These are phyloP conservation scores for Chaetomiaceae sp. DNA, from an alignment of 2,329 filamentous ascomycete genomes.

Conservation along the genomic window DNA sequence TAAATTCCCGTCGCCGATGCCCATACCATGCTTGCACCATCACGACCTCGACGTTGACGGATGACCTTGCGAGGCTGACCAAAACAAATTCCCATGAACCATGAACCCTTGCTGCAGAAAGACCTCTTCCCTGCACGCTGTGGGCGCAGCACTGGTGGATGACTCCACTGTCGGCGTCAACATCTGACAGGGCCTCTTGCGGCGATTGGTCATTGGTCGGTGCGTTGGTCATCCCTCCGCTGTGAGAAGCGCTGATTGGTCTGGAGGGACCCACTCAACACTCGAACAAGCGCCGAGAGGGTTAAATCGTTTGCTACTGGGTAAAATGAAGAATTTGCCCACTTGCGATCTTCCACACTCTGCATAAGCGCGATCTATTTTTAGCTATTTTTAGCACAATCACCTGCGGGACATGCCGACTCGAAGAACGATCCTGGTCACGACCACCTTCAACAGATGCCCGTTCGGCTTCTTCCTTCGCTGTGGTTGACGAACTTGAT, in stretches of 20 bases:
- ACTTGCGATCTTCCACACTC: constrained; percentile 17
- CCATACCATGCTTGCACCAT: too few relatives aligned
- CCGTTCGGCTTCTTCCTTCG: background rate
- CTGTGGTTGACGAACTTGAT: too few relatives aligned
- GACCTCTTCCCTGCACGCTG: background rate
- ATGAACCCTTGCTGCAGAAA: constrained; percentile 8
- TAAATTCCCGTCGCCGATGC: too few relatives aligned
- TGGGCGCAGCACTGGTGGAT: background rate
- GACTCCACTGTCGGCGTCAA: too few relatives aligned
- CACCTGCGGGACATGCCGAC: constrained; percentile 6
- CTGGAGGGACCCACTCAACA: constrained; percentile 9
- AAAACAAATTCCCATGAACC: background rate
- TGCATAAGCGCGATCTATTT: constrained; percentile 23
- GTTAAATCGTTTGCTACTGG: constrained; percentile 22
- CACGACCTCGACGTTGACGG: background rate
- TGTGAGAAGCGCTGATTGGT: background rate
- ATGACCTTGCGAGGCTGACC: background rate
- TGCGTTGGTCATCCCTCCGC: background rate
- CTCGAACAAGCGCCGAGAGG: constrained; percentile 22
- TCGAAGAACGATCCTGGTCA: background rate
- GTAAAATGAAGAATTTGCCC: constrained; percentile 25
- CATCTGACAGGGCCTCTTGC: too few relatives aligned
- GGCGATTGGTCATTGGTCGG: background rate
- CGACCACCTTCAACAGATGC: constrained; percentile 1
- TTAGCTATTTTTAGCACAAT: constrained; percentile 27